These are phyloP conservation scores for Daldinia grandis DNA, from an alignment of 495 filamentous ascomycete species.

Conservation along the genomic window DNA sequence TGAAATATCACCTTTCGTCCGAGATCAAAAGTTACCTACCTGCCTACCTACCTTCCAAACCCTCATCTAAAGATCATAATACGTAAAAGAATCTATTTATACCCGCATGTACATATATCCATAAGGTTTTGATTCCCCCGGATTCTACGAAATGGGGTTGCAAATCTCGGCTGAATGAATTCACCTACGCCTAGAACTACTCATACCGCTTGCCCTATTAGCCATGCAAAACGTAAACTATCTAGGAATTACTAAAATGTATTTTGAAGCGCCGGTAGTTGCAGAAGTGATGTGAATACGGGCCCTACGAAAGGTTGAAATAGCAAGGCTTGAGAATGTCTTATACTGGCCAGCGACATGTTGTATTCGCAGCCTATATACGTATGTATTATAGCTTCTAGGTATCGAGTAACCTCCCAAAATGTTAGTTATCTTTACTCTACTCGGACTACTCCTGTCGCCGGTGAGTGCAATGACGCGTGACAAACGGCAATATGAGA, in stretches of 20 bases:
- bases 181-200: not conserved
- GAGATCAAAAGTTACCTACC: not conserved
- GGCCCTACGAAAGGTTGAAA: not conserved
- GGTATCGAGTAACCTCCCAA: not conserved
- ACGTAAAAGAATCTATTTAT: not conserved
- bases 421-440: conserved; percentile 1
- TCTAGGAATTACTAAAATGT: not conserved
- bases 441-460: conserved; percentile 2
- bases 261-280: conserved; percentile 20
- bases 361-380: not conserved
- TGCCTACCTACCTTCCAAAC: not conserved
- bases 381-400: not conserved
- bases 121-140: conserved; percentile 9
- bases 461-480: not conserved
- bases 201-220: conserved; percentile 5
- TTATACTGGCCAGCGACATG: not conserved
- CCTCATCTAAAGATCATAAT: not conserved
- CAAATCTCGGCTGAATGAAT: conserved; percentile 19
- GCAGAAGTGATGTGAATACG: not conserved
- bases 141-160: not conserved
- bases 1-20: not conserved
- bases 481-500: not conserved
- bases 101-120: not conserved
- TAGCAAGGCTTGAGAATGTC: not conserved
- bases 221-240: not conserved